These are phyloP conservation scores for Mycena rebaudengoi DNA, from an alignment of 768 basidiomycete genomes.

Conservation along the genomic window DNA sequence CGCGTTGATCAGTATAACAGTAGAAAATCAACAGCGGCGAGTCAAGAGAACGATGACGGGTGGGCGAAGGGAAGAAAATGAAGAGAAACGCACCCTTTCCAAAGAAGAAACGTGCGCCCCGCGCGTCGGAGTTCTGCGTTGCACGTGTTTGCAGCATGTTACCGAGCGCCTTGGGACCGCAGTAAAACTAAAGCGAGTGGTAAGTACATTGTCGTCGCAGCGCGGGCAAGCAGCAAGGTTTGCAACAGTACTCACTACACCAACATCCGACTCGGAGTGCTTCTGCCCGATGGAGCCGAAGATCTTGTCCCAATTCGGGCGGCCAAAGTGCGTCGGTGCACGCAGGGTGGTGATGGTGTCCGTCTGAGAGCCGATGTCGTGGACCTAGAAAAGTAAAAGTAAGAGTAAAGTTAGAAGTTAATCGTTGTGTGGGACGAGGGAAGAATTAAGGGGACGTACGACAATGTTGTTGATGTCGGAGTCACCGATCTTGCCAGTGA, in stretches of 20 bases:
- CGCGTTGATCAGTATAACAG: too few relatives aligned
- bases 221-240: not conserved
- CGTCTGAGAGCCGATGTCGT: constrained; percentile 92
- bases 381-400: constrained; percentile 53
- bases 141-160: constrained; percentile 60
- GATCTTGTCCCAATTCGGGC: constrained; percentile 86
- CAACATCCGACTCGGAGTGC: constrained; percentile 89
- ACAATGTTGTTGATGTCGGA: constrained; percentile 96
- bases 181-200: constrained; percentile 54
- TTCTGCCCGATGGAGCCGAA: constrained; percentile 79
- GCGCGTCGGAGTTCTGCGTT: constrained; percentile 70
- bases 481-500: constrained; percentile 90
- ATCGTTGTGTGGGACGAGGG: too few relatives aligned
- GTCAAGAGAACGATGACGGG: too few relatives aligned
- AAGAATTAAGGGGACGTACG: constrained; percentile 48
- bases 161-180: constrained; percentile 64
- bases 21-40: too few relatives aligned
- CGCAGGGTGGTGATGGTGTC: constrained; percentile 91
- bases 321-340: constrained; percentile 92
- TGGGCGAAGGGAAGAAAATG: too few relatives aligned
- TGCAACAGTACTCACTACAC: constrained; percentile 65
- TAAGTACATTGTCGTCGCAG: too few relatives aligned
- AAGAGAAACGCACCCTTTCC: constrained; percentile 71
- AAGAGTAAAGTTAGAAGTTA: not conserved
- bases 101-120: constrained; percentile 69